These are phyloP conservation scores for Pyrus pyrifolia DNA, from an alignment of 306 rosid genomes.

Conservation along the genomic window DNA sequence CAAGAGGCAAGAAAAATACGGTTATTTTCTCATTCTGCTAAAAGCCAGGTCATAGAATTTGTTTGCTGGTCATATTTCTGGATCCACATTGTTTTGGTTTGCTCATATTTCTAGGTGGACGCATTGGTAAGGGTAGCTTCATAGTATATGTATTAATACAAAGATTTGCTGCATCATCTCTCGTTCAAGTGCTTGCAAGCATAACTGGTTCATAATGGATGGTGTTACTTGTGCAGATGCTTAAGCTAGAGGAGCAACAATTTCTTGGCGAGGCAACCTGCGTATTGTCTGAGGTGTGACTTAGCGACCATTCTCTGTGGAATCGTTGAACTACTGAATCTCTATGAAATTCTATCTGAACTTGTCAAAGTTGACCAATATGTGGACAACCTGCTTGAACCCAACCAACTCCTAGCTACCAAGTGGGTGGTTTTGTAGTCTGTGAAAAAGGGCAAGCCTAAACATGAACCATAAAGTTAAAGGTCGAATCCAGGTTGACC, in stretches of 20 bases:
- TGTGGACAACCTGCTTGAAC: background rate
- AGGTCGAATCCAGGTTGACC: background rate
- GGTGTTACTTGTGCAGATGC: conserved; percentile 58
- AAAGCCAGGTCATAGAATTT: background rate
- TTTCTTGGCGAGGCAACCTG: conserved; percentile 94
- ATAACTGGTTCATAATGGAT: background rate
- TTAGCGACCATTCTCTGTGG: conserved; percentile 7
- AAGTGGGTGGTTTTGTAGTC: background rate
- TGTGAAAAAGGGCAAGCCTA: background rate
- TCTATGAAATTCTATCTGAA: background rate
- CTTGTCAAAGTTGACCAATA: background rate
- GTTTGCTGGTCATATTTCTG: background rate
- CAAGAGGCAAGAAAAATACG: background rate
- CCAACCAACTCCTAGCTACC: background rate
- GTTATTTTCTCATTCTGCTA: background rate
- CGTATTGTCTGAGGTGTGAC: conserved; percentile 74
- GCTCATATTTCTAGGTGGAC: background rate
- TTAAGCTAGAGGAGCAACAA: conserved; percentile 92
- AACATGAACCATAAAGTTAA: background rate
- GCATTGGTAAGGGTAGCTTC: background rate
- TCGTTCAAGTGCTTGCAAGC: background rate
- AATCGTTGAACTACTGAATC: background rate
- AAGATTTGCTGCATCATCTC: background rate
- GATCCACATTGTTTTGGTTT: background rate
- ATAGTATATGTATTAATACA: background rate